Percentiles rank a stretch among this genome's conserved stretches.
Evolutionary conservation across 202 grass and related monocot genomes (phyloP).

Genomic region (Setaria italica): DNA sequence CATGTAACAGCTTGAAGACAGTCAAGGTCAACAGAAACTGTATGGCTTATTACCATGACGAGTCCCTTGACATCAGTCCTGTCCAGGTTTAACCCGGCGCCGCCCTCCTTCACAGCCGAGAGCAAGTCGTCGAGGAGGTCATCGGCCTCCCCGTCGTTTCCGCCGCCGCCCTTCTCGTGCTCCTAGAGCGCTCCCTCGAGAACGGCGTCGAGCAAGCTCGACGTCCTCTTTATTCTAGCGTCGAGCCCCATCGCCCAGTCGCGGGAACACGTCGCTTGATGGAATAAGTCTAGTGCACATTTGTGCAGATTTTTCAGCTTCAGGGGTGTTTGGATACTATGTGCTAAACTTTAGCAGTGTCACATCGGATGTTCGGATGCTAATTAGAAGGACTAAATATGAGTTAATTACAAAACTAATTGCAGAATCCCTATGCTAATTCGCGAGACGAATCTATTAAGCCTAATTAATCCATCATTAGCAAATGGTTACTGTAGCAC

Average conservation of each 20-base stretch:
- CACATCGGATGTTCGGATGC: no score
- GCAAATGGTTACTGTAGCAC: no score
- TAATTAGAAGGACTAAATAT: no score
- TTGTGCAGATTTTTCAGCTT: no score
- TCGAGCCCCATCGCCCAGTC: slow-evolving; percentile 50
- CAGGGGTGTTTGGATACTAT: no score
- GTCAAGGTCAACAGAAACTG: not conserved
- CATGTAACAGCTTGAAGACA: not conserved
- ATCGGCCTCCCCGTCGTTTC: not conserved
- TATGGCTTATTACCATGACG: slow-evolving; percentile 49
- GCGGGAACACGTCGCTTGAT: slow-evolving; percentile 41
- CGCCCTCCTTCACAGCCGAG: slow-evolving; percentile 21
- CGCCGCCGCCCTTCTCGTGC: slow-evolving; percentile 27
- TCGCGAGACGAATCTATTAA: no score
- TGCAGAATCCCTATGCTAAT: no score
- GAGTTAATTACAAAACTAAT: no score
- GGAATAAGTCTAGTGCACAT: no score
- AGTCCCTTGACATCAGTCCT: slow-evolving; percentile 59
- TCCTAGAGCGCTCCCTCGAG: slow-evolving; percentile 47
- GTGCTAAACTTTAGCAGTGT: no score
- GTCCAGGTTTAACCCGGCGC: not conserved
- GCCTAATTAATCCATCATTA: no score
- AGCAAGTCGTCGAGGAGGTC: slow-evolving; percentile 48
- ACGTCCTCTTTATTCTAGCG: slow-evolving; percentile 37
- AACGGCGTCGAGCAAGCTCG: slow-evolving; percentile 39